A percentile compares a stretch with the other conserved stretches of the same genome.
Evolutionary conservation across 345 rosid species (phyloP).

Genomic region (Salix purpurea): DNA sequence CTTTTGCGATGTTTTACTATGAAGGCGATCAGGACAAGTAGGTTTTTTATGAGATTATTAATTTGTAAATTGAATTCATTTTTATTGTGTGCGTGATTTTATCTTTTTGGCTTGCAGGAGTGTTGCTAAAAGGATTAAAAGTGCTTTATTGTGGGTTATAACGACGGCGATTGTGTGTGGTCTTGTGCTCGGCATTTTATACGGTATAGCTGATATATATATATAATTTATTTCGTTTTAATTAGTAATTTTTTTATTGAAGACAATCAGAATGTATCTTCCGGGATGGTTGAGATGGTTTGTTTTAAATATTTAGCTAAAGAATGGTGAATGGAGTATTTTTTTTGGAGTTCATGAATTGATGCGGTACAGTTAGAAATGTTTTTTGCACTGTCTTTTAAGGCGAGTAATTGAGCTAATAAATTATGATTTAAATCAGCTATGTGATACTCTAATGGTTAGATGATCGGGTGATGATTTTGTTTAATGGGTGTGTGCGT

Average conservation of each 20-base stretch:
- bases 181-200: slow-evolving; percentile 82
- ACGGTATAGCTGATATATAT: slow-evolving; percentile 48
- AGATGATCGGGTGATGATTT: neutral
- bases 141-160: slow-evolving; percentile 79
- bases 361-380: neutral
- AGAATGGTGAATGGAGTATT: neutral
- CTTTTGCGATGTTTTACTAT: slow-evolving; percentile 95
- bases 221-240: neutral
- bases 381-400: neutral
- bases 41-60: slow-evolving; percentile 19
- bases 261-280: neutral
- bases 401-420: neutral
- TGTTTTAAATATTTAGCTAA: neutral
- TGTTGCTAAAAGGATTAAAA: slow-evolving; percentile 74
- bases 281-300: neutral
- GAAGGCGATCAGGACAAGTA: slow-evolving; percentile 99
- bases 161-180: slow-evolving; percentile 76
- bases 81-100: neutral
- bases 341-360: neutral
- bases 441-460: neutral
- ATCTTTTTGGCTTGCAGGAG: slow-evolving; percentile 44
- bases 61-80: neutral
- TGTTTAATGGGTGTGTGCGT: neutral
- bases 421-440: neutral
- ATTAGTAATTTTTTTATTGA: neutral